Conservation (phyloP, 352 stramenopile species). For the Phytophthora sojae region DNA sequence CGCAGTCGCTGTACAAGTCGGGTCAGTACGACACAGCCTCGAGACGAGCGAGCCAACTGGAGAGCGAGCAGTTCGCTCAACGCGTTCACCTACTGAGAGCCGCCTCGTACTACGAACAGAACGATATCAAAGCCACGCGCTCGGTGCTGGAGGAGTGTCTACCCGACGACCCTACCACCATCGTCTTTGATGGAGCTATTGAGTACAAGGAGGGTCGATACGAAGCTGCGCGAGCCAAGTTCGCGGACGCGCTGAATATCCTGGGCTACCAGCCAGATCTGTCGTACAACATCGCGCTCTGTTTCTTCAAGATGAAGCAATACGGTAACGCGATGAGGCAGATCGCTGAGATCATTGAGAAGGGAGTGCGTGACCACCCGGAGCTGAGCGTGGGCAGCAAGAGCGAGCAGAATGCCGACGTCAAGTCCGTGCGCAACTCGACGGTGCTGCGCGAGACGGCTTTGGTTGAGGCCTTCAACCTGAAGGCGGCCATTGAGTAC, state of each 20-base stretch:
- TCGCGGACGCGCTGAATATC: slow-evolving; percentile 93
- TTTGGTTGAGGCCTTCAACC: slow-evolving; percentile 95
- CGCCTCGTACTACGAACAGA: slow-evolving; percentile 96
- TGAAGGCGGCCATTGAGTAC: slow-evolving; percentile 96
- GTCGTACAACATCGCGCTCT: slow-evolving; percentile 96
- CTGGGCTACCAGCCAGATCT: slow-evolving; percentile 94
- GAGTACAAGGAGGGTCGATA: slow-evolving; percentile 92
- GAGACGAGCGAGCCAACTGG: slow-evolving; percentile 82
- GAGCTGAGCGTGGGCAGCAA: slow-evolving; percentile 95
- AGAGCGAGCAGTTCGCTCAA: slow-evolving; percentile 89
- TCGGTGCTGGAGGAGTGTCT: slow-evolving; percentile 94
- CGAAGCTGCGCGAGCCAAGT: slow-evolving; percentile 90
- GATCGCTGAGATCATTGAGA: slow-evolving; percentile 95
- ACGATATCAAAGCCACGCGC: slow-evolving; percentile 92
- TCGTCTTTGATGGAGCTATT: slow-evolving; percentile 85
- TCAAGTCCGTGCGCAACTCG: slow-evolving; percentile 93
- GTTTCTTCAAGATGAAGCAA: slow-evolving; percentile 93
- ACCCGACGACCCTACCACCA: slow-evolving; percentile 92
- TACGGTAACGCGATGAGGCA: slow-evolving; percentile 92
- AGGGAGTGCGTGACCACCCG: slow-evolving; percentile 91
- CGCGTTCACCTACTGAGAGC: slow-evolving; percentile 88
- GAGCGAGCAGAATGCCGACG: slow-evolving; percentile 86
- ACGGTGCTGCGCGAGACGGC: slow-evolving; percentile 93
- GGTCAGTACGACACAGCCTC: slow-evolving; percentile 84
- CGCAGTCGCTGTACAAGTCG: slow-evolving; percentile 95